Evolutionary conservation across 441 rosid genomes (phyloP), one percentile per base, ranked within the genome.

Genomic region (Capsella rubella): DNA sequence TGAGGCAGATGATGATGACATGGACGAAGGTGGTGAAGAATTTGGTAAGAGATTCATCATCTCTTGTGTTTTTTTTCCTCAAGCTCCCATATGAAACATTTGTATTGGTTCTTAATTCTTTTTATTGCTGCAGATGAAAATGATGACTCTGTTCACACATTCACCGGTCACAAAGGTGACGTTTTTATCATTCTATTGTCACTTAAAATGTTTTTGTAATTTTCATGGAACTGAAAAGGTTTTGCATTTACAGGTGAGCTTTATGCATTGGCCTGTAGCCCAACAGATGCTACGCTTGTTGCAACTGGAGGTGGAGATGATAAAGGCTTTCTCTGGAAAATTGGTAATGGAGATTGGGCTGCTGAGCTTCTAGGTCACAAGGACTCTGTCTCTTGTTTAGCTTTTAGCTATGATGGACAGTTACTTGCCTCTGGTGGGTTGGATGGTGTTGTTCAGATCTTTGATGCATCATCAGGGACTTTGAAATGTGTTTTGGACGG

Each of bases 251-350:
- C 79, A 91, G 98, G 85, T 78, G 97, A 92, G 82, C 76, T 92
- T 47, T 94, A 89, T 78, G 66, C 90, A 0, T 83, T 90, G 75
- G 87, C 91, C 16, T 90, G 97, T 82, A 87, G 93, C 49, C 93
- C 97, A 50, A 82, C 87, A 31, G 94, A 92, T 75, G 83, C 97
- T 28, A 79, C 78, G 15, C 82, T 88, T 65, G 99, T 92, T 77
- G 99, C 97, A 63, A 92, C 97, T 64, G 97, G 99, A 16, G 97
- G 97, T 62, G 90, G 92, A 56, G 99, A 94, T 79, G 95, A 94
- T 57, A 88, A 65, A 80, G 91, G 84, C n/a, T 90, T 89, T 79
- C 86, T 94, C 35, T 94, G 97, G 94, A 90, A 77, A 76, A 87
- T 92, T 52, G 96, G 95, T 39, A 89, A 40, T 55, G 96, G 94